phyloP scores from a whole-genome alignment of 306 rosid species.

The Glycine tomentella region DNA sequence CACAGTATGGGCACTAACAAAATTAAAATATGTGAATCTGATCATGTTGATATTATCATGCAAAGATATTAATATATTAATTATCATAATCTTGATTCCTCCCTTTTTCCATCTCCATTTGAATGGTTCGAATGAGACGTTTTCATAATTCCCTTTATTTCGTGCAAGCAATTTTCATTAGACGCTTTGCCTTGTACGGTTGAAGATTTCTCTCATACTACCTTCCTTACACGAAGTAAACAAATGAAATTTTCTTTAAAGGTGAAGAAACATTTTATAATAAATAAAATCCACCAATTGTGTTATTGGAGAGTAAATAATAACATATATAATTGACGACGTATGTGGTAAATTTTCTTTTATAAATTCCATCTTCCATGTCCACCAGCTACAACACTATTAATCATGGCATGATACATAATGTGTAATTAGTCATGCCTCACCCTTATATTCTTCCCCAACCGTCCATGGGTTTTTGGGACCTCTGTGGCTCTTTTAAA shows the following conservation, averaged over 20 bases:
- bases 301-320: background rate
- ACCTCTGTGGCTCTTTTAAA: background rate
- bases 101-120: conserved; percentile 44
- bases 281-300: background rate
- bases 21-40: conserved; percentile 24
- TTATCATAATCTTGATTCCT: conserved; percentile 48
- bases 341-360: background rate
- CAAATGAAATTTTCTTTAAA: background rate
- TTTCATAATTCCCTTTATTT: conserved; percentile 38
- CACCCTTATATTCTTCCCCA: conserved; percentile 20
- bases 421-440: background rate
- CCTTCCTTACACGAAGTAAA: background rate
- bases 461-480: background rate
- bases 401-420: background rate
- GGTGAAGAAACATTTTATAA: background rate
- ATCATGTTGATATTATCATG: conserved; percentile 43
- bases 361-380: background rate
- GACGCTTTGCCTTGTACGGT: conserved; percentile 42
- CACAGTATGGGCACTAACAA: conserved; percentile 35
- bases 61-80: conserved; percentile 11
- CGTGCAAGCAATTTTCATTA: conserved; percentile 44
- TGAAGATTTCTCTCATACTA: conserved; percentile 32
- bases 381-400: background rate
- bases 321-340: background rate
- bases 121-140: conserved; percentile 49